These are phyloP conservation scores for Didymella pomorum DNA, from an alignment of 2,329 filamentous ascomycete genomes.

Conservation along the genomic window DNA sequence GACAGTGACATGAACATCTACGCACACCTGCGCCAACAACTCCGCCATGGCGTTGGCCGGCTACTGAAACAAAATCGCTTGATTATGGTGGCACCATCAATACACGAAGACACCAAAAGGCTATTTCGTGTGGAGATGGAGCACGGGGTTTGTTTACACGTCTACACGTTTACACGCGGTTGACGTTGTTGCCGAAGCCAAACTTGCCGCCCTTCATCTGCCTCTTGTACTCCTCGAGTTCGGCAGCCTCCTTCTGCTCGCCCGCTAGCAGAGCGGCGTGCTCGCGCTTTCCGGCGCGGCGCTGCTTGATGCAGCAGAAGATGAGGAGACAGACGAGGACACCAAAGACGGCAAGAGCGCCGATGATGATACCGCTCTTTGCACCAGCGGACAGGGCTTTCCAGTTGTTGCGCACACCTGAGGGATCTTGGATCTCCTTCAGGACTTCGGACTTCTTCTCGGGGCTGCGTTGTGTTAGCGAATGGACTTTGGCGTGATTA, in stretches of 20 bases:
- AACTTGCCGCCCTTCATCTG: slow-evolving; percentile 40
- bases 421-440: slow-evolving; percentile 46
- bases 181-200: slow-evolving; percentile 25
- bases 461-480: slow-evolving; percentile 16
- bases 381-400: slow-evolving; percentile 43
- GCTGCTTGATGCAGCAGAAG: slow-evolving; percentile 52
- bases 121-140: background rate
- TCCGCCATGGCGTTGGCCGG: slow-evolving; percentile 16
- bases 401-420: slow-evolving; percentile 48
- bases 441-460: slow-evolving; percentile 43
- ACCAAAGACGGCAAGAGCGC: slow-evolving; percentile 37
- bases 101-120: background rate
- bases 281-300: slow-evolving; percentile 47
- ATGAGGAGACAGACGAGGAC: slow-evolving; percentile 37
- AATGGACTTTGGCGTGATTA: no score
- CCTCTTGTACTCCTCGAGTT: slow-evolving; percentile 44
- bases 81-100: background rate
- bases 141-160: no score
- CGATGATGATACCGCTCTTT: slow-evolving; percentile 48
- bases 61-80: slow-evolving; percentile 18
- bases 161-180: slow-evolving; percentile 28
- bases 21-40: slow-evolving; percentile 22
- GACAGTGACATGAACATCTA: slow-evolving; percentile 25
- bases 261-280: slow-evolving; percentile 43
- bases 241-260: slow-evolving; percentile 49